phyloP scores from a whole-genome alignment of 192 early-diverging fungal species.

The Phycomyces blakesleeanus region DNA sequence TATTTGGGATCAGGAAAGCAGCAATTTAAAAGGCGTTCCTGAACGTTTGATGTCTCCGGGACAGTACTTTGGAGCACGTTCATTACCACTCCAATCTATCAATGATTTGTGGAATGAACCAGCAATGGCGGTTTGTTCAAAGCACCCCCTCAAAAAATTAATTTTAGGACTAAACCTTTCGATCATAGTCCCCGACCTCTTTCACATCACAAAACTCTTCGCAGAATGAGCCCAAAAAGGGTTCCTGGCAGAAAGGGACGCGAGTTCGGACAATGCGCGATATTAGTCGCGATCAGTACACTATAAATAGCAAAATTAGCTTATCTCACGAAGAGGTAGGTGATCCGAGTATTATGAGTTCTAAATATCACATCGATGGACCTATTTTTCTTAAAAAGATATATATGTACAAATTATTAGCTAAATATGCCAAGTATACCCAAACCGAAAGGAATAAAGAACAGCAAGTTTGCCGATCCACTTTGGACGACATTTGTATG shows the following conservation, averaged over 20 bases:
- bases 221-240: background rate
- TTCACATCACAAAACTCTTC: background rate
- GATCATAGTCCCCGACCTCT: background rate
- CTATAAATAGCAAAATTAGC: background rate
- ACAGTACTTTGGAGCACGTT: conserved; percentile 10
- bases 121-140: background rate
- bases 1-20: background rate
- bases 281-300: too few species aligned
- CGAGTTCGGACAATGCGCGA: too few species aligned
- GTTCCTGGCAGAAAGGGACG: background rate
- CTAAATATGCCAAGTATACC: background rate
- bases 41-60: background rate
- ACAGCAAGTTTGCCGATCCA: background rate
- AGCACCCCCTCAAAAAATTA: background rate
- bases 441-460: background rate
- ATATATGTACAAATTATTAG: too few species aligned
- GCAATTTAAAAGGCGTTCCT: background rate
- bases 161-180: background rate
- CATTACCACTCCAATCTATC: background rate
- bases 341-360: background rate
- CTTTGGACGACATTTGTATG: background rate
- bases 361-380: too few species aligned
- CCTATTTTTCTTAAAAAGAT: too few species aligned
- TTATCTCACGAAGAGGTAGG: background rate
- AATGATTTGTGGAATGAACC: conserved; percentile 1